Evolutionary conservation across 2,329 filamentous ascomycete genomes (phyloP).

Genomic region (Trichoderma pleuroti): DNA sequence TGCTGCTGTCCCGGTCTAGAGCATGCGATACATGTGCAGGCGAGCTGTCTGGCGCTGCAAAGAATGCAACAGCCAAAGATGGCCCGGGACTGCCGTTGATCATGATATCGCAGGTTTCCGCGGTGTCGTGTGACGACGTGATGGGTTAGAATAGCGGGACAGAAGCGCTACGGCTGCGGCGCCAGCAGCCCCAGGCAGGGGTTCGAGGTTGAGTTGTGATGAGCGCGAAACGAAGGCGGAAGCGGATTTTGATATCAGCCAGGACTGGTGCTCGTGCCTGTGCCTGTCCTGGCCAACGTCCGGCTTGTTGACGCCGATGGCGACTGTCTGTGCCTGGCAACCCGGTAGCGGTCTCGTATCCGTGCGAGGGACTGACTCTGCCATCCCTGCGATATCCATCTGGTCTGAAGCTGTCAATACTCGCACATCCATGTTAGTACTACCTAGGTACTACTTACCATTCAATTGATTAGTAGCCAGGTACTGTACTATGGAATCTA

Average conservation of each 20-base stretch:
- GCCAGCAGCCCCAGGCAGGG: slow-evolving; percentile 16
- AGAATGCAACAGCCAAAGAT: not conserved
- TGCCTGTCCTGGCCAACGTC: not conserved
- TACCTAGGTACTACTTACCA: not conserved
- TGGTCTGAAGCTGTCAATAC: not conserved
- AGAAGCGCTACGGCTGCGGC: slow-evolving; percentile 17
- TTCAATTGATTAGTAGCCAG: not conserved
- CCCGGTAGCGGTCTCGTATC: slow-evolving; percentile 6
- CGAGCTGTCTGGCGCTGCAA: slow-evolving; percentile 2
- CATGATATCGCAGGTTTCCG: slow-evolving; percentile 5
- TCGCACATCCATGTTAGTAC: not conserved
- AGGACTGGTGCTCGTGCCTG: not conserved
- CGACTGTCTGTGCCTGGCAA: not conserved
- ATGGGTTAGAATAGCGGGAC: slow-evolving; percentile 20
- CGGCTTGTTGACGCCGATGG: not conserved
- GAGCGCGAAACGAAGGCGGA: slow-evolving; percentile 14
- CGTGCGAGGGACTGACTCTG: not conserved
- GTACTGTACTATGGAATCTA: not conserved
- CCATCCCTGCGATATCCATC: not conserved
- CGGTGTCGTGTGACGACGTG: slow-evolving; percentile 19
- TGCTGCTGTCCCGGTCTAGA: not conserved
- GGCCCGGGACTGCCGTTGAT: slow-evolving; percentile 5
- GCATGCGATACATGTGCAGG: slow-evolving; percentile 1
- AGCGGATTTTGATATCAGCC: slow-evolving; percentile 12
- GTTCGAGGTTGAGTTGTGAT: slow-evolving; percentile 15